Evolutionary conservation across 2,329 filamentous ascomycete species (phyloP), one percentile per base, ranked within the genome.

Genomic region (Botrytis pseudocinerea): DNA sequence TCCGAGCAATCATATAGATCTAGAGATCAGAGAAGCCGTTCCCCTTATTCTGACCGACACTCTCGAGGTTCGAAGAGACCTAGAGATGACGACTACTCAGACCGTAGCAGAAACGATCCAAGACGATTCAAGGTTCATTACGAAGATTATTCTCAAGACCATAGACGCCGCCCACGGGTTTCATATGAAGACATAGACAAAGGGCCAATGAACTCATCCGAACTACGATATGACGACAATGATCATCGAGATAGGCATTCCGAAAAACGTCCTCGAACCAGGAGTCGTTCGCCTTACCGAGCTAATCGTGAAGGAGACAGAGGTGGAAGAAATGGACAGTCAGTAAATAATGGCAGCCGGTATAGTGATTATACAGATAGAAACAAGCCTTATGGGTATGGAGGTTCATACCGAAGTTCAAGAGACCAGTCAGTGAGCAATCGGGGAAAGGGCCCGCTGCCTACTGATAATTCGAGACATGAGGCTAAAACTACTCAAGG

Each of bases 401-500:
- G 78, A 73, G 82, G 85, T 80, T 84, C 85, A 79, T 82, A 82
- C 79, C 85, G 84, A 80, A 82, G 85, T 80, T 83, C 81, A 82
- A 85, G 84, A 83, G 86, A 89, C 84, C 85, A 87, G 83, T 87
- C 85, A 86, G 86, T 87, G 86, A 90, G 87, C 85, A 90, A 88
- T 85, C 87, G 87, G 85, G 87, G 85, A 83, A 85, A 86, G 82
- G 85, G 86, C 84, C 85, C 84, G 85, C 85, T 87, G 83, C 85
- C 83, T 85, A 86, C 86, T 86, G 86, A 83, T 84, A 82, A 84
- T 84, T 83, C 84, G 82, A 90, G 85, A 87, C 82, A 86, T 84
- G 85, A 91, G 85, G 86, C 90, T 92, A 91, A 93, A 90, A 85
- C 83, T 87, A 84, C 84, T 83, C 85, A 89, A 88, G 87, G 86